Evolutionary conservation across 1,139 yeast species (phyloP).

Genomic region (Meyerozyma guilliermondii): DNA sequence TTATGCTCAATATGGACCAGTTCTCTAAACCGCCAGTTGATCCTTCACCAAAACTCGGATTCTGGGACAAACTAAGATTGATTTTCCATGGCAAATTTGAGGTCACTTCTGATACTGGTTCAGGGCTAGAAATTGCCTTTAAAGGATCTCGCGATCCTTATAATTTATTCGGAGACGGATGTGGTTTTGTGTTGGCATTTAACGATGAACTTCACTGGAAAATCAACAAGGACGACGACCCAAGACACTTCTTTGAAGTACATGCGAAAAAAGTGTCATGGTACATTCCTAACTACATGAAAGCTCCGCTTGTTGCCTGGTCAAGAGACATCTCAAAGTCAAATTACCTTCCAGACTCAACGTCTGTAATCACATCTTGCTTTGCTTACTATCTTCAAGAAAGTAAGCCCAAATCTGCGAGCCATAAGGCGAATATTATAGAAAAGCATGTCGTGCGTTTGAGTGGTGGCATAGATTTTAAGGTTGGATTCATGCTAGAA

Average conservation of each 20-base stretch:
- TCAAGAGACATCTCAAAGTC: constrained; percentile 42
- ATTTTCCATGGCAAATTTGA: constrained; percentile 45
- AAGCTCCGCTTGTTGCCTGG: constrained; percentile 59
- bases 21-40: constrained; percentile 83
- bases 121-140: constrained; percentile 51
- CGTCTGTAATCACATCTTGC: constrained; percentile 41
- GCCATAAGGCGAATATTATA: constrained; percentile 12
- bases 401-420: constrained; percentile 7
- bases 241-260: constrained; percentile 33
- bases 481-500: constrained; percentile 56
- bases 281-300: constrained; percentile 59
- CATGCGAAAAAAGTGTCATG: constrained; percentile 34
- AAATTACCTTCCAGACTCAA: constrained; percentile 40
- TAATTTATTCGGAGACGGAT: constrained; percentile 30
- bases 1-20: constrained; percentile 74
- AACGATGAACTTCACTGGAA: constrained; percentile 35
- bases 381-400: constrained; percentile 48
- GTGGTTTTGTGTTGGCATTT: constrained; percentile 40
- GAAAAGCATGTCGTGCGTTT: constrained; percentile 55
- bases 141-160: constrained; percentile 46
- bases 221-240: constrained; percentile 36
- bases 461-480: constrained; percentile 56
- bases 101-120: constrained; percentile 18
- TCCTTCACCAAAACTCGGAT: constrained; percentile 48
- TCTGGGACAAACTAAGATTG: constrained; percentile 54